A percentile compares a stretch with the other conserved stretches of the same genome.
These are phyloP conservation scores for Dioscorea alata DNA, from an alignment of 106 monocot genomes.

Conservation along the genomic window DNA sequence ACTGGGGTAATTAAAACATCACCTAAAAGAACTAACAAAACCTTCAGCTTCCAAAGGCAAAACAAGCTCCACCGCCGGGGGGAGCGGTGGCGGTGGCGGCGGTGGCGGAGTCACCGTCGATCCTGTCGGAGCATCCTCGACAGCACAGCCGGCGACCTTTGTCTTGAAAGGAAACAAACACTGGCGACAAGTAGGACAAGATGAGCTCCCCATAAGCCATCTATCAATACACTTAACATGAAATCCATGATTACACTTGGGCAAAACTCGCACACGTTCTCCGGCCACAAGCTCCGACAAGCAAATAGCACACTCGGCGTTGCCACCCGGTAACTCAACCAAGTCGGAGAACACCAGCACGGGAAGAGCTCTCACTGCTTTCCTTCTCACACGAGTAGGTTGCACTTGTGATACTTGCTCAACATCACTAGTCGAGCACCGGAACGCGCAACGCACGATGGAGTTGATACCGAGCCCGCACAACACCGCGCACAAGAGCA, in stretches of 20 bases:
- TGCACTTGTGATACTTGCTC: conserved; percentile 2
- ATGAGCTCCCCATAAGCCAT: conserved; percentile 31
- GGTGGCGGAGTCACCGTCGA: too few relatives aligned
- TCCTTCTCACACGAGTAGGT: conserved; percentile 1
- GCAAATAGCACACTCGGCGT: conserved; percentile 66
- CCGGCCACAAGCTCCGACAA: conserved; percentile 43
- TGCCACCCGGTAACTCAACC: conserved; percentile 17
- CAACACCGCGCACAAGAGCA: conserved; percentile 31
- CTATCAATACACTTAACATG: conserved; percentile 45
- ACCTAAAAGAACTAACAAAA: too few relatives aligned
- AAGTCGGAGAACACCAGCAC: conserved; percentile 9
- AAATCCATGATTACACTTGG: conserved; percentile 48
- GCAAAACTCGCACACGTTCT: conserved; percentile 42
- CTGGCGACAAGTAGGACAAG: conserved; percentile 51
- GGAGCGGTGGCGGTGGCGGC: too few relatives aligned
- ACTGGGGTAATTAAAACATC: too few relatives aligned
- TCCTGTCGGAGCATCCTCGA: too few relatives aligned
- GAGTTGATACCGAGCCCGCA: conserved; percentile 21
- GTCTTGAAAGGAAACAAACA: conserved; percentile 2
- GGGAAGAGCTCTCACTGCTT: conserved; percentile 11
- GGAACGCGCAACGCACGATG: conserved; percentile 21
- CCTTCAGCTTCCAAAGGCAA: too few relatives aligned
- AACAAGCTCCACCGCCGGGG: too few relatives aligned
- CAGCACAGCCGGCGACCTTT: too few relatives aligned
- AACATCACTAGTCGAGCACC: conserved; percentile 4